Evolutionary conservation across 139 green algal species (phyloP).

Genomic region (Auxenochlorella protothecoides): DNA sequence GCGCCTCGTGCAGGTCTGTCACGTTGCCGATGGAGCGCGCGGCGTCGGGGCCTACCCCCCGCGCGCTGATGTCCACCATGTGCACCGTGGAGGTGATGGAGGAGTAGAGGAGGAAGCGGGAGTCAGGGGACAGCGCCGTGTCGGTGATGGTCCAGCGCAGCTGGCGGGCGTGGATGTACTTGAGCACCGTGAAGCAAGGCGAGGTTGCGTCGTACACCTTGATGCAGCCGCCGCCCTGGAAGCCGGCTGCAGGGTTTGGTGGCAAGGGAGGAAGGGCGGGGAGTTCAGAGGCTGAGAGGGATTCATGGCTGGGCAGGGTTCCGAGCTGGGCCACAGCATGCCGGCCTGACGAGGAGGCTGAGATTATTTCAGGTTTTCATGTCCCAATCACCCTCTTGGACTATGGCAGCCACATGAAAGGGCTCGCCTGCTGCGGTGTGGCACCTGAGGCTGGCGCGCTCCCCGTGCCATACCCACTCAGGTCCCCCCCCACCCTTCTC

Average conservation of each 20-base stretch:
- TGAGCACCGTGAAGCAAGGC: slow-evolving; percentile 49
- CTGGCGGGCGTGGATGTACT: slow-evolving; percentile 59
- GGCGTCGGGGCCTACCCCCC: not conserved
- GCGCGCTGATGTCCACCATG: slow-evolving; percentile 29
- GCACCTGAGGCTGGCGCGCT: no score
- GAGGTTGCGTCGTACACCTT: slow-evolving; percentile 54
- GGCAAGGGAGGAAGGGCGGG: not conserved
- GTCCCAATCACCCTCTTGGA: not conserved
- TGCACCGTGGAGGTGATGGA: slow-evolving; percentile 58
- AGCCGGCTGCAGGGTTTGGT: slow-evolving; percentile 22
- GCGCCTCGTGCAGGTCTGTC: slow-evolving; percentile 56
- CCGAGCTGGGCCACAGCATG: no score
- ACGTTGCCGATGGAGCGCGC: slow-evolving; percentile 35
- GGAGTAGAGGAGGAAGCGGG: slow-evolving; percentile 68
- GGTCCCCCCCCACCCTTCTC: not conserved
- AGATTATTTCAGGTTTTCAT: not conserved
- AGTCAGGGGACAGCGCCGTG: slow-evolving; percentile 64
- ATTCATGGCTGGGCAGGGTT: no score
- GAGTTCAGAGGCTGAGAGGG: not conserved
- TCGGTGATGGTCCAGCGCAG: slow-evolving; percentile 73
- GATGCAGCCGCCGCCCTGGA: slow-evolving; percentile 54
- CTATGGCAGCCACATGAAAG: no score
- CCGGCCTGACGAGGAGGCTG: not conserved
- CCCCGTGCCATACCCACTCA: not conserved
- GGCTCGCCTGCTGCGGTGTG: no score